Base-by-base conservation (phyloP, 169 alveolate species). In the Cryptosporidium tyzzeri region DNA sequence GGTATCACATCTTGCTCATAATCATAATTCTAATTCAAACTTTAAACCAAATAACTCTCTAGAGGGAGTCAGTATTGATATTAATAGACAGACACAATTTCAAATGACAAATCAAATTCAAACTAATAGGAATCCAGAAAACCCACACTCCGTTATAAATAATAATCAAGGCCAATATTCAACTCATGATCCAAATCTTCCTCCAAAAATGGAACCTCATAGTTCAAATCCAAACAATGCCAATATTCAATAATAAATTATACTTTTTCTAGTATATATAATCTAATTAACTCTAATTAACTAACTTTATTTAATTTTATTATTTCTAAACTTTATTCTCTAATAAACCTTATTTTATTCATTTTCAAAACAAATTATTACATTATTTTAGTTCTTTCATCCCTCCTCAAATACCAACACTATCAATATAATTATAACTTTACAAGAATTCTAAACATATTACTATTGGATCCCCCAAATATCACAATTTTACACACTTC, bases 131-230 rank as follows among this genome's bases (percentile, higher is more conserved):
- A 65, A 65, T 37, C 29, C 18, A 35, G 71, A 37, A 10, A 31
- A n/a, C 10, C 51, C 71, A 37, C 44, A 65, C 26, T 14, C 41
- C 4, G 31, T 65, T 18, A 65, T 37, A 3, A 65, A 12, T 29
- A 26, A 26, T 65, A 65, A 31, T 23, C 71, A 65, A 9, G 23
- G 8, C 53, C 41, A 31, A 29, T 37, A 31, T n/a, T n/a, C 44
- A 6, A 14, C 31, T 29, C 33, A 18, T 33, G 71, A 65, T 29
- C 44, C 50, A 8, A 65, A 29, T 33, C 29, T 65, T 16, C 51
- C 71, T 65, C 71, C 71, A 31, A 65, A 65, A 37, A 37, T 33
- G 23, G 71, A 65, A 29, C 71, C 48, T 10, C 51, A 35, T 6
- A 14, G 10, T 26, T n/a, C 50, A 37, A 65, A 65, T 29, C 71